phyloP scores from a whole-genome alignment of 225 moss, liverwort and hornwort species.

The Thuidium tamariscinum region DNA sequence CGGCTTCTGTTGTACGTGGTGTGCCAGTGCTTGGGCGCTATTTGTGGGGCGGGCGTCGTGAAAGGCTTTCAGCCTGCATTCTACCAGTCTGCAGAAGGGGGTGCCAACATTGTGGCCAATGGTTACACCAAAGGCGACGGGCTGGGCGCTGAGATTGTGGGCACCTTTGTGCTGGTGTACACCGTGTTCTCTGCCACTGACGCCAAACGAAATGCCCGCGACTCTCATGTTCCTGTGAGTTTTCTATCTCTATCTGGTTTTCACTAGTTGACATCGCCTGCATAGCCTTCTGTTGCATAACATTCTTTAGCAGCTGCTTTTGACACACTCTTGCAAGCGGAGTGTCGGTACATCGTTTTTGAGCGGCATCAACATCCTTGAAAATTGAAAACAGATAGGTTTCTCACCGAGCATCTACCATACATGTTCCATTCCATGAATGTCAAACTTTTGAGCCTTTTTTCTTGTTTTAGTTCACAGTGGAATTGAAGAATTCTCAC shows the following conservation, averaged over 20 bases:
- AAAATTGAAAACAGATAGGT: neutral
- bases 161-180: constrained; percentile 48
- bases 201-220: constrained; percentile 43
- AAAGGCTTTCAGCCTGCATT: constrained; percentile 38
- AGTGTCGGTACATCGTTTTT: neutral
- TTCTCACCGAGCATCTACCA: neutral
- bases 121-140: constrained; percentile 46
- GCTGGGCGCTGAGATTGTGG: constrained; percentile 45
- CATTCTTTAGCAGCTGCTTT: neutral
- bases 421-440: neutral
- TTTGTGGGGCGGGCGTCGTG: constrained; percentile 44
- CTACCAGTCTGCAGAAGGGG: constrained; percentile 20
- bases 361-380: neutral
- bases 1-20: constrained; percentile 26
- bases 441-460: neutral
- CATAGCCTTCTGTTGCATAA: neutral
- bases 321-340: neutral
- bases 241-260: neutral
- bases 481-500: neutral
- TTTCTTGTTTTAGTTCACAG: neutral
- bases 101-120: constrained; percentile 28
- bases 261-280: neutral
- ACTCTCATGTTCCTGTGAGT: constrained; percentile 48
- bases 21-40: constrained; percentile 41
- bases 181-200: constrained; percentile 55